Evolutionary conservation across 2,329 filamentous ascomycete genomes (phyloP).

Genomic region (Neofusicoccum sp.): DNA sequence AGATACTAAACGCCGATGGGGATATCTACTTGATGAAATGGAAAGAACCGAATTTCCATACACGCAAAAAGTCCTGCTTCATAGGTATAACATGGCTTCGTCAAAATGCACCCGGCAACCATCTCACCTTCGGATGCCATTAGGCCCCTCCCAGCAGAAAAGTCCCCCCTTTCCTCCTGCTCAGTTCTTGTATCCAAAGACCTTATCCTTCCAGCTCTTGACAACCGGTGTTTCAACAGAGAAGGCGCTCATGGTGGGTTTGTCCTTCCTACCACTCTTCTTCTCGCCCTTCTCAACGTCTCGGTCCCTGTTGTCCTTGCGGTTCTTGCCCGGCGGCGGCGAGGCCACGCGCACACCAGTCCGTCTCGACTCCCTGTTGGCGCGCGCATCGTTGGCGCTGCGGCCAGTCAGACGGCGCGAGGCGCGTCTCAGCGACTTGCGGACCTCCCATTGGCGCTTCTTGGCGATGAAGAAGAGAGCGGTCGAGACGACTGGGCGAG

Average conservation of each 20-base stretch:
- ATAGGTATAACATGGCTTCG: constrained; percentile 6
- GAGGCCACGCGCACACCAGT: constrained; percentile 40
- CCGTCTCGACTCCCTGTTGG: constrained; percentile 23
- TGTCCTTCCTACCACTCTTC: background rate
- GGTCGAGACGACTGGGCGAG: constrained; percentile 59
- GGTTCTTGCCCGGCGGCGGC: constrained; percentile 31
- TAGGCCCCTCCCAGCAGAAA: too few relatives aligned
- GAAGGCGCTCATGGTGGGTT: constrained; percentile 37
- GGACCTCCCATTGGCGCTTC: constrained; percentile 81
- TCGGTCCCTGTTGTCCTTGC: constrained; percentile 28
- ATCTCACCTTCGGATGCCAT: background rate
- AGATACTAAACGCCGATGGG: background rate
- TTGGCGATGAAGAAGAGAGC: constrained; percentile 79
- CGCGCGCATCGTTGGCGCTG: constrained; percentile 26
- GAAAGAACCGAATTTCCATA: constrained; percentile 5
- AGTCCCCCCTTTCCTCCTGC: background rate
- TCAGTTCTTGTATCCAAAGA: constrained; percentile 14
- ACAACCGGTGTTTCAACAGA: constrained; percentile 31
- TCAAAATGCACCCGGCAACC: background rate
- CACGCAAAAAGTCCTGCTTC: background rate
- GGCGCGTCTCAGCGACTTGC: constrained; percentile 70
- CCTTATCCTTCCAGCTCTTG: constrained; percentile 25
- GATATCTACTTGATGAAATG: constrained; percentile 9
- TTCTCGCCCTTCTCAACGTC: constrained; percentile 38
- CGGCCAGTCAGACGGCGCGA: constrained; percentile 50